Percentiles rank a stretch among this genome's conserved stretches.
Conservation (phyloP, 2,329 filamentous ascomycete species). For the Aspergillus japonicus region DNA sequence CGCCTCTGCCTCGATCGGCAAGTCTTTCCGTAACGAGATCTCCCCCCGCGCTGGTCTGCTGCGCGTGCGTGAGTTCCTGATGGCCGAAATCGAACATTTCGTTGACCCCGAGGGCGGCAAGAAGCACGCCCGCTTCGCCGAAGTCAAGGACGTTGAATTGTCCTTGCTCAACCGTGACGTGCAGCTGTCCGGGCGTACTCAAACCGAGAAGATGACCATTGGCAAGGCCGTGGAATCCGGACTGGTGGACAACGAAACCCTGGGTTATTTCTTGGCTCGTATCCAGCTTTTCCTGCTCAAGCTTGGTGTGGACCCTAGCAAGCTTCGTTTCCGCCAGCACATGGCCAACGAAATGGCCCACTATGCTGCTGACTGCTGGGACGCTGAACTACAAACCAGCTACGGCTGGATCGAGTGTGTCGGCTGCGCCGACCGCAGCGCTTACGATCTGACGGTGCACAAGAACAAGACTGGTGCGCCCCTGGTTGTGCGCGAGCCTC, state of each 20-base stretch:
- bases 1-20: slow-evolving; percentile 93
- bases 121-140: slow-evolving; percentile 84
- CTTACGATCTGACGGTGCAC: slow-evolving; percentile 91
- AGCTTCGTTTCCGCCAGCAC: slow-evolving; percentile 95
- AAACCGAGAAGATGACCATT: slow-evolving; percentile 70
- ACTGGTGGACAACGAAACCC: slow-evolving; percentile 92
- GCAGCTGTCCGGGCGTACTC: slow-evolving; percentile 82
- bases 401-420: slow-evolving; percentile 99
- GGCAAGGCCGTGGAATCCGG: slow-evolving; percentile 80
- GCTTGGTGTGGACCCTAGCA: slow-evolving; percentile 81
- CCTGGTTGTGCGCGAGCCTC: slow-evolving; percentile 78
- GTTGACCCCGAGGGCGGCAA: slow-evolving; percentile 94
- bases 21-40: slow-evolving; percentile 98
- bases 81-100: slow-evolving; percentile 99
- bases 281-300: slow-evolving; percentile 88
- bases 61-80: slow-evolving; percentile 93
- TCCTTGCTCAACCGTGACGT: slow-evolving; percentile 79
- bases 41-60: slow-evolving; percentile 88
- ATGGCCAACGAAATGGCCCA: slow-evolving; percentile 91
- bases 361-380: slow-evolving; percentile 97
- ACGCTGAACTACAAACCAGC: slow-evolving; percentile 86
- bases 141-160: slow-evolving; percentile 81
- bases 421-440: slow-evolving; percentile 91
- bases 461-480: slow-evolving; percentile 87
- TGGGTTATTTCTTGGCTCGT: slow-evolving; percentile 94